A percentile compares a stretch with the other conserved stretches of the same genome.
phyloP scores from a whole-genome alignment of 805 yeast species.

The Sungouiella blattae region DNA sequence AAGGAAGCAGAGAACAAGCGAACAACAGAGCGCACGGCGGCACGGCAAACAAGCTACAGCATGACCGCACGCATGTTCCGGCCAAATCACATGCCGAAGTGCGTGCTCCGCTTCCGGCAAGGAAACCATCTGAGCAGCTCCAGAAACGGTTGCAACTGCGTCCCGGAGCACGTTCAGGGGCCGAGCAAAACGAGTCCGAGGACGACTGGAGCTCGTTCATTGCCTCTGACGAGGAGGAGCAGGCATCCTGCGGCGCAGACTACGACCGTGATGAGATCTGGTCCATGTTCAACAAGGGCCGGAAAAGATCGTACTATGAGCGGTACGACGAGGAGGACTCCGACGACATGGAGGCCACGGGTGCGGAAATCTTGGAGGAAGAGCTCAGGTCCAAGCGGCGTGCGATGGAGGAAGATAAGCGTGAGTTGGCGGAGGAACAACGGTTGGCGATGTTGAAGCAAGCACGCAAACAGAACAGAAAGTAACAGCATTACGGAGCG shows the following conservation, averaged over 20 bases:
- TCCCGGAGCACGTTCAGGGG: not conserved
- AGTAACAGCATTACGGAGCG: no score
- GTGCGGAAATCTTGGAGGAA: slow-evolving; percentile 81
- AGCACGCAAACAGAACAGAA: slow-evolving; percentile 6
- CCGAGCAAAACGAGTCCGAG: slow-evolving; percentile 37
- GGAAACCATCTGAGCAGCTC: slow-evolving; percentile 58
- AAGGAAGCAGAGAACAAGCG: not conserved
- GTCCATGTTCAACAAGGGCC: slow-evolving; percentile 74
- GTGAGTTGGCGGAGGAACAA: slow-evolving; percentile 63
- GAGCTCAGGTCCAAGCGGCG: slow-evolving; percentile 64
- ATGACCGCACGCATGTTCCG: no score
- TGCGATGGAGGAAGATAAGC: slow-evolving; percentile 73
- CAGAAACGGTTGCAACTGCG: slow-evolving; percentile 22
- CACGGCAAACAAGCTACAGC: not conserved
- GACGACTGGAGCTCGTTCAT: slow-evolving; percentile 55
- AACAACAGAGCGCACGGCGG: not conserved
- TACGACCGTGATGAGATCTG: slow-evolving; percentile 86
- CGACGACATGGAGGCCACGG: slow-evolving; percentile 92
- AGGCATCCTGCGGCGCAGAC: slow-evolving; percentile 35
- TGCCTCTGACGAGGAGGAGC: slow-evolving; percentile 37
- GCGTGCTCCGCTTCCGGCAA: slow-evolving; percentile 39
- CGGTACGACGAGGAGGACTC: slow-evolving; percentile 46
- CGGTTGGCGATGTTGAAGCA: slow-evolving; percentile 42
- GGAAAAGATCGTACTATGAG: slow-evolving; percentile 43
- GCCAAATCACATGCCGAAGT: not conserved